phyloP scores from a whole-genome alignment of 805 yeast genomes.

The Kazachstania bromeliacearum region DNA sequence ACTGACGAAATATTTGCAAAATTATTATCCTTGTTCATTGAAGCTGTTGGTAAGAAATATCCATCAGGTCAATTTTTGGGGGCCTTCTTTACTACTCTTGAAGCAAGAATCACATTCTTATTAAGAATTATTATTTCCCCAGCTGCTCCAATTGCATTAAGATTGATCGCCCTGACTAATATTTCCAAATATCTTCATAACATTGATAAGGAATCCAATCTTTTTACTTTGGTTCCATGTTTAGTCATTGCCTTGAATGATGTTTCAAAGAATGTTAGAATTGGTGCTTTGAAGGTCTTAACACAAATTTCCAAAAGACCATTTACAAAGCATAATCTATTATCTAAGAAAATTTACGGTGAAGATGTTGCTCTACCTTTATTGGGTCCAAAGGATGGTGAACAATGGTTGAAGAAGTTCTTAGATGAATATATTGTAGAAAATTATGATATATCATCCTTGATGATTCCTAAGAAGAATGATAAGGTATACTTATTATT shows the following conservation, averaged over 20 bases:
- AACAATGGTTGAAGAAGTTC: slow-evolving; percentile 33
- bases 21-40: slow-evolving; percentile 36
- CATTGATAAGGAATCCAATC: slow-evolving; percentile 32
- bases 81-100: slow-evolving; percentile 32
- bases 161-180: slow-evolving; percentile 40
- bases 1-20: slow-evolving; percentile 33
- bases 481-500: slow-evolving; percentile 53
- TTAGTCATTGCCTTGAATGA: slow-evolving; percentile 47
- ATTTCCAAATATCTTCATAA: slow-evolving; percentile 30
- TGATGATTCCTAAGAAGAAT: slow-evolving; percentile 42
- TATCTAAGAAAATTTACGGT: slow-evolving; percentile 54
- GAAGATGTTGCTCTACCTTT: slow-evolving; percentile 37
- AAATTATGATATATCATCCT: slow-evolving; percentile 35
- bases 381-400: slow-evolving; percentile 59
- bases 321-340: slow-evolving; percentile 35
- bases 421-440: slow-evolving; percentile 43
- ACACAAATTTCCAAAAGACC: slow-evolving; percentile 32
- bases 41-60: slow-evolving; percentile 33
- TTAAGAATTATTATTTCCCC: slow-evolving; percentile 48
- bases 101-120: slow-evolving; percentile 46
- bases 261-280: slow-evolving; percentile 41
- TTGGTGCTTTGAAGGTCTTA: slow-evolving; percentile 33
- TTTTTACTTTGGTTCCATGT: slow-evolving; percentile 51
- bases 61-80: slow-evolving; percentile 28
- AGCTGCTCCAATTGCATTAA: slow-evolving; percentile 47